Evolutionary conservation across 768 basidiomycete genomes (phyloP).

Genomic region (Hemileccinum rubropunctum): DNA sequence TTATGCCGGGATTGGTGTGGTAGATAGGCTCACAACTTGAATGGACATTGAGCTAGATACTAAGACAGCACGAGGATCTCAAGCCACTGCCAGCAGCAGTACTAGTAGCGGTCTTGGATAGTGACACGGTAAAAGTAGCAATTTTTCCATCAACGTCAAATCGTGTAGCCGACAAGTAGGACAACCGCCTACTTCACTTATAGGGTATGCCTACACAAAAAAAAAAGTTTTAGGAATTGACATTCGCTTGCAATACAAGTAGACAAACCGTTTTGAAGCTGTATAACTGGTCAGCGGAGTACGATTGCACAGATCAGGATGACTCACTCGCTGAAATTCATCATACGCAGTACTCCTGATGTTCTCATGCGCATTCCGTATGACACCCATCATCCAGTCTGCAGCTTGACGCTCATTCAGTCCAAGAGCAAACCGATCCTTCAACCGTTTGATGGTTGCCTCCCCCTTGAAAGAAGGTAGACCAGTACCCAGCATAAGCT

Average conservation of each 20-base stretch:
- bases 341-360: conserved; percentile 92
- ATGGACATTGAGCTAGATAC: too few relatives aligned
- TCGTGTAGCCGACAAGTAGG: not conserved
- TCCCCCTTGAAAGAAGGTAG: conserved; percentile 98
- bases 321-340: conserved; percentile 84
- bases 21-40: too few relatives aligned
- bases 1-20: too few relatives aligned
- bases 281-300: conserved; percentile 7
- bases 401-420: conserved; percentile 89
- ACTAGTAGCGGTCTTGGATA: not conserved
- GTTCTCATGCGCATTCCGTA: conserved; percentile 94
- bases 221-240: not conserved
- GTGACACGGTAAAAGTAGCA: too few relatives aligned
- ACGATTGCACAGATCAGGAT: not conserved
- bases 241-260: not conserved
- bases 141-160: not conserved
- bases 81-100: too few relatives aligned
- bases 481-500: conserved; percentile 92
- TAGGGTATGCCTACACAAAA: conserved; percentile 29
- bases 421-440: conserved; percentile 81
- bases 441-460: conserved; percentile 79
- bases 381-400: conserved; percentile 86
- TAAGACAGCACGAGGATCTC: too few relatives aligned
- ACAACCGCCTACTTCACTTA: conserved; percentile 13
- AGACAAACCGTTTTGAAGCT: conserved; percentile 49